Base-by-base conservation (phyloP, 805 yeast species). In the Ogataea methylovora region DNA sequence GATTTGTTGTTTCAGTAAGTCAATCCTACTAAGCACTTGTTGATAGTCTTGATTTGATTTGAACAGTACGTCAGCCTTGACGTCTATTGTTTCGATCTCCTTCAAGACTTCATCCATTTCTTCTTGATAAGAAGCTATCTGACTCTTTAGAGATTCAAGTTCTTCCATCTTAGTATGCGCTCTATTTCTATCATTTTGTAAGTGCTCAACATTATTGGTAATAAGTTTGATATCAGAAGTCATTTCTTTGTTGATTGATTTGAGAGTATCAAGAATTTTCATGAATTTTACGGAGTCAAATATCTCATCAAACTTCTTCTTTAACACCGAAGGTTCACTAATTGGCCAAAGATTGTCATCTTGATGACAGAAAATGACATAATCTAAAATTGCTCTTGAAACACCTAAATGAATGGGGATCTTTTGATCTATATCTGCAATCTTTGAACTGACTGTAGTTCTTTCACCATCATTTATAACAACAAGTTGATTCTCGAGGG, bases 341-440 rank as follows among this genome's bases (percentile, higher is more conserved):
- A 92, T 65, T 2, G 99, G 99, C 99, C 99, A 92, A 20, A 86
- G 58, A 46, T 90, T 79, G 40, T 92, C 99, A 50, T 92, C 99
- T 55, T 92, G 99, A 51, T 92, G 99, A 51, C 98, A 90, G 58
- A 92, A 92, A 2, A 90, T 79, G 27, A 92, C 98, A 53, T 86
- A 85, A 44, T 90, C 95, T 33, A 92, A 60, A 35, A 92, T 76
- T 0, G 97, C 84, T 38, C 76, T 74, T 0, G 95, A 83, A 1
- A 88, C 95, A 5, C 98, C 99, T 36, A 92, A 64, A 42, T 77
- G 79, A 17, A 70, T 66, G 2, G 97, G 97, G 25, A 92, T 79
- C 36, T 81, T 81, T 5, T 69, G 59, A 49, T 92, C 96, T 32
- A 92, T 66, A 41, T 90, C 97, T 0, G 84, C 77, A 40, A 86